Base-by-base conservation (phyloP, 768 basidiomycete genomes). In the Trametes cinnabarina region DNA sequence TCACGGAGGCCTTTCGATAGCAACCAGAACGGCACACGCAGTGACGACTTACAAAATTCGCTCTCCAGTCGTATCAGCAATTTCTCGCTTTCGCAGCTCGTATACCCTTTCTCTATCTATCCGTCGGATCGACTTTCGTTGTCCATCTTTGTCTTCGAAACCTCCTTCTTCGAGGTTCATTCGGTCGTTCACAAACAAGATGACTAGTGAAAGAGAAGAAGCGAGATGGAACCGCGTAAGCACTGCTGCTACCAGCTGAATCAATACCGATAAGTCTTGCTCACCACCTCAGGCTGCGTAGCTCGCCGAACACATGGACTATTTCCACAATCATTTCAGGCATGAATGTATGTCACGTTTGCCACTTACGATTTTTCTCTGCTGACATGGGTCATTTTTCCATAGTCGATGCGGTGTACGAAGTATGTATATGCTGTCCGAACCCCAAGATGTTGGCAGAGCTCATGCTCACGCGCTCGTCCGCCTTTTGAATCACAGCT, bases 321-420 rank as follows among this genome's bases (percentile, higher is more conserved):
- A 51, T 39, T 70, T 67, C 52, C 69, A 70, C 49, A 58, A 67
- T 25, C 64, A 66, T 43, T 83, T 82, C 71, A 83, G 81, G 59
- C 57, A 72, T 30, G 78, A 82, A 66, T 82, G 80, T 79, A 60
- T 46, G 77, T 71, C 15, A 22, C n/a, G 9, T 9, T 17, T n/a
- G 8, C 17, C 4, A 17, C 17, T 32, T n/a, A 19, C 11, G 17
- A 34, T 17, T n/a, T 10, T 26, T 35, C 6, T 12, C n/a, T 23
- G 23, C 42, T 43, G 26, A 23, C 2, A 17, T 47, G 23, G 43
- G 25, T 8, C 44, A 32, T 15, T 37, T n/a, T 30, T 46, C 34
- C 43, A 4, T 35, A 80, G 80, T 81, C 68, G 75, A 79, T 54
- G 72, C 66, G 7, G 60, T 81, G 17, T 79, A 80, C 61, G 72